A percentile compares a stretch with the other conserved stretches of the same genome.
Evolutionary conservation across 768 basidiomycete species (phyloP).

Genomic region (Ramaria rubella): DNA sequence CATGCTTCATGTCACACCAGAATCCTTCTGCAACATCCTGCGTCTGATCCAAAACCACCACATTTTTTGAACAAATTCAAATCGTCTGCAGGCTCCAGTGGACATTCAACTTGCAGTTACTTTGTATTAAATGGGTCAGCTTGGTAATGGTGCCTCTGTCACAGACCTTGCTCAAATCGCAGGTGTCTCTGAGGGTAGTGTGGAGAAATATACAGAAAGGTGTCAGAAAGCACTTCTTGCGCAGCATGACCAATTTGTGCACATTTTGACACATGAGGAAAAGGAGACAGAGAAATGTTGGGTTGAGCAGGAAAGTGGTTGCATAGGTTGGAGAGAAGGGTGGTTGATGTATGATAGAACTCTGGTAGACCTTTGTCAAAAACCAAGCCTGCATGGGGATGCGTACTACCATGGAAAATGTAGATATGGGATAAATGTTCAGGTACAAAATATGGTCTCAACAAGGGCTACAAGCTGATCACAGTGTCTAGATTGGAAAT

Average conservation of each 20-base stretch:
- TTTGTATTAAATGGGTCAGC: slow-evolving; percentile 24
- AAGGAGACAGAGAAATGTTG: slow-evolving; percentile 31
- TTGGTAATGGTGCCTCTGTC: slow-evolving; percentile 27
- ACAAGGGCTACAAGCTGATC: neutral
- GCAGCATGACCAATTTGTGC: slow-evolving; percentile 27
- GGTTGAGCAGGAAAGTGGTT: slow-evolving; percentile 25
- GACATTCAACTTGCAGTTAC: slow-evolving; percentile 25
- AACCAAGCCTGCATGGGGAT: slow-evolving; percentile 27
- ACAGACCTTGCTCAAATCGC: slow-evolving; percentile 23
- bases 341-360: slow-evolving; percentile 34
- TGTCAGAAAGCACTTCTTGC: slow-evolving; percentile 27
- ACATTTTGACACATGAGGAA: slow-evolving; percentile 23
- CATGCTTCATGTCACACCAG: slow-evolving; percentile 24
- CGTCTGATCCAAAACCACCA: slow-evolving; percentile 24
- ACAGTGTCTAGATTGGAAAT: slow-evolving; percentile 33
- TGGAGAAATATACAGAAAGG: slow-evolving; percentile 24
- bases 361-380: slow-evolving; percentile 24
- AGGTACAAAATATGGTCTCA: slow-evolving; percentile 18
- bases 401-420: slow-evolving; percentile 29
- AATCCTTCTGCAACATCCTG: slow-evolving; percentile 22
- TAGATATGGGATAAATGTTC: slow-evolving; percentile 33
- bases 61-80: slow-evolving; percentile 25
- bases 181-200: slow-evolving; percentile 26
- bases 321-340: slow-evolving; percentile 26
- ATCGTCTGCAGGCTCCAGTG: slow-evolving; percentile 25